These are phyloP conservation scores for Xerocomellus chrysenteron DNA, from an alignment of 768 basidiomycete species.

Conservation along the genomic window DNA sequence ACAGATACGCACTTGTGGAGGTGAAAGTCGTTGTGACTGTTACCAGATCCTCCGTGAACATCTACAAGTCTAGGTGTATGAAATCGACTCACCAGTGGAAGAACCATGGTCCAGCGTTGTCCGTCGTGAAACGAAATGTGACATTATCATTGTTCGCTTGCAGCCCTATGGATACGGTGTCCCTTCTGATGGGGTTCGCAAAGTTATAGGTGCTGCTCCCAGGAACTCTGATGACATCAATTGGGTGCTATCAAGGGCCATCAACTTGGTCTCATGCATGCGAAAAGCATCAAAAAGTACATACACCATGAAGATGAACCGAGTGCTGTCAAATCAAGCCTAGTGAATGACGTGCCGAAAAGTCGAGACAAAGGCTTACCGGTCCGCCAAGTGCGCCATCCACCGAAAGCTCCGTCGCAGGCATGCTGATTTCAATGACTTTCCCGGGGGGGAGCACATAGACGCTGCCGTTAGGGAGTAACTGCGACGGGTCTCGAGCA, in stretches of 20 bases:
- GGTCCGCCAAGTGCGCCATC: slow-evolving; percentile 12
- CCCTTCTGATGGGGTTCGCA: slow-evolving; percentile 51
- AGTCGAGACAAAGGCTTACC: slow-evolving; percentile 7
- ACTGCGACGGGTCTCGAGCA: slow-evolving; percentile 29
- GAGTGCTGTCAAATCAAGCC: slow-evolving; percentile 27
- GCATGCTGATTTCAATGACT: slow-evolving; percentile 46
- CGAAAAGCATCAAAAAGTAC: slow-evolving; percentile 8
- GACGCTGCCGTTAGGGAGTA: slow-evolving; percentile 43
- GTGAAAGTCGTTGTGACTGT: slow-evolving; percentile 25
- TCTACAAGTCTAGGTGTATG: no score
- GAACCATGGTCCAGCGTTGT: slow-evolving; percentile 47
- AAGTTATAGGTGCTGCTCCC: slow-evolving; percentile 41
- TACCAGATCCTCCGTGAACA: not conserved
- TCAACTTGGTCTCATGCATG: not conserved
- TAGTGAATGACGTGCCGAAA: not conserved
- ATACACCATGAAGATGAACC: slow-evolving; percentile 46
- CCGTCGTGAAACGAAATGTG: slow-evolving; percentile 59
- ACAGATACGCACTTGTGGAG: slow-evolving; percentile 12
- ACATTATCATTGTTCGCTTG: slow-evolving; percentile 36
- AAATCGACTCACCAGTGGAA: slow-evolving; percentile 18
- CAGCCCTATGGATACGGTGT: slow-evolving; percentile 39
- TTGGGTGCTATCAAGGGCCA: slow-evolving; percentile 31
- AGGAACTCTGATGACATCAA: slow-evolving; percentile 41
- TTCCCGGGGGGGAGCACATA: slow-evolving; percentile 41
- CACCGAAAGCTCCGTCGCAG: slow-evolving; percentile 7